Base-by-base conservation (phyloP, 2,329 filamentous ascomycete species). In the Aspergillus fischeri region DNA sequence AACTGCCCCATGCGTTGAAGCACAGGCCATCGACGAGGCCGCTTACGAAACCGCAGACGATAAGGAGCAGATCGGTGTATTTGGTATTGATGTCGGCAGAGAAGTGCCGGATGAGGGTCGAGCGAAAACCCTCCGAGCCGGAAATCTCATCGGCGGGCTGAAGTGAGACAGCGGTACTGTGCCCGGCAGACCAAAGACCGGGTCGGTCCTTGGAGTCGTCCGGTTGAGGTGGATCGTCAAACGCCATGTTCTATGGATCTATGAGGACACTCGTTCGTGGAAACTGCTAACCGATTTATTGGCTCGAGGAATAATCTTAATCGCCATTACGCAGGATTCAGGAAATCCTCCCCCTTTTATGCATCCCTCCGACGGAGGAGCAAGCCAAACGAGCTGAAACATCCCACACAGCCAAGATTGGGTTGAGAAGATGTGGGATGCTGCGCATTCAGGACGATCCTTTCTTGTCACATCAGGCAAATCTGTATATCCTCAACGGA, bases 1-100 rank as follows among this genome's bases (percentile, higher is more conserved):
- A 77, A 62, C 71, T 75, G 3, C 70, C 73, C 74, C 74, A 77
- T 51, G 73, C 73, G 56, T 75, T 76, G 61, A 75, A 76, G 2
- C 73, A 73, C 17, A 76, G 57, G 24, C 73, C 73, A 48, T 77
- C 75, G 8, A 76, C 70, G 14, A 77, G 63, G 10, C 75, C 75
- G 41, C 71, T 69, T 5, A 75, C 69, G 51, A 75, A 75, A 10
- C 72, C 71, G 52, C 73, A 76, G 24, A 73, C 53, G 25, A 75
- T 64, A 2, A 73, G 59, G 14, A 71, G 52, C 6, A 72, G 42
- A 54, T 72, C 70, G 8, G 70, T 65, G 51, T 64, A 55, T 10
- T 49, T 62, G 0, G 64, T 61, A 25, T 72, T 60, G 24, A 73
- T 62, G 7, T 66, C 57, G 6, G 58, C 51, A 24, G 27, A 44